Evolutionary conservation across 495 filamentous ascomycete species (phyloP).

Genomic region (Neurospora intermedia): DNA sequence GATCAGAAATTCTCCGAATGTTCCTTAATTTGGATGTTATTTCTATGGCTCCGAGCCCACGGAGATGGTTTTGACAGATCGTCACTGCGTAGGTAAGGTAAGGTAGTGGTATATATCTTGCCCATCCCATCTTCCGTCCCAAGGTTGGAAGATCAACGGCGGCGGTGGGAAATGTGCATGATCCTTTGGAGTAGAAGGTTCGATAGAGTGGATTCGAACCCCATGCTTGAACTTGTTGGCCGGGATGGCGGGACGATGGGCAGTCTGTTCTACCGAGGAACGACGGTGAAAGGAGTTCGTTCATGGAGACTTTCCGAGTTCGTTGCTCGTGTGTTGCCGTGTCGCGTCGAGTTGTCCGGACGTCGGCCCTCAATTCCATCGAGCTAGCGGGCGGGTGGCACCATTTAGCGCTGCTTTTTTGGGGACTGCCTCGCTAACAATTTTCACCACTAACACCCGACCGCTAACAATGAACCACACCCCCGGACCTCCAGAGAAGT

Average conservation of each 20-base stretch:
- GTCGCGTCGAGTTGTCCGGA: background rate
- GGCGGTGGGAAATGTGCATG: background rate
- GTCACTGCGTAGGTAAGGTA: background rate
- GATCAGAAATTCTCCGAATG: conserved; percentile 11
- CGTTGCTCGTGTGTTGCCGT: background rate
- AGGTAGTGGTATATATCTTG: background rate
- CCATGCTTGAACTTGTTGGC: background rate
- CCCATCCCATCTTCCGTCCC: background rate
- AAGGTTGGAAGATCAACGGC: background rate
- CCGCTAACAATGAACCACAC: background rate
- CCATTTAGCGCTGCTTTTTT: background rate
- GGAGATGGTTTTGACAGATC: background rate
- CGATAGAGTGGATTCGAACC: background rate
- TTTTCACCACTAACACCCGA: background rate
- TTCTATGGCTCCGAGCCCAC: background rate
- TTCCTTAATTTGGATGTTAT: background rate
- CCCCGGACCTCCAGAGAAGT: background rate
- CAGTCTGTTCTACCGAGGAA: background rate
- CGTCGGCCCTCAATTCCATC: background rate
- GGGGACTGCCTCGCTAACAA: background rate
- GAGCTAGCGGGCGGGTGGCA: background rate
- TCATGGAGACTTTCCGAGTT: background rate
- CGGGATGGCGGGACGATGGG: background rate
- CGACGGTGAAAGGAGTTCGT: background rate
- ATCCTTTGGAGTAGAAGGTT: background rate